A percentile compares a stretch with the other conserved stretches of the same genome.
phyloP scores from a whole-genome alignment of 441 rosid species.

The Theobroma grandiflorum region DNA sequence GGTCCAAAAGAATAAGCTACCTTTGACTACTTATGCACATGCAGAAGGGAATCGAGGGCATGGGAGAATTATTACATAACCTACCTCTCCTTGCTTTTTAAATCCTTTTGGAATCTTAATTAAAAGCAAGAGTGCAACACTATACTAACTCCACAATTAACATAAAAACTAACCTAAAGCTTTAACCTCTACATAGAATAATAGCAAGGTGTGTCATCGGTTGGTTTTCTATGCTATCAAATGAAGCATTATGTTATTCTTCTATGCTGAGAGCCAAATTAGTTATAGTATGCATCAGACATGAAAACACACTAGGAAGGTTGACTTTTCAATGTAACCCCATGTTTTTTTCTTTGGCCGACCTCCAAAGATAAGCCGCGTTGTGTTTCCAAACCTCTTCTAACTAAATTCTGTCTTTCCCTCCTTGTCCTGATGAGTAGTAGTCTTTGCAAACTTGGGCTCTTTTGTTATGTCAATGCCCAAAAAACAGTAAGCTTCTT shows the following conservation, averaged over 20 bases:
- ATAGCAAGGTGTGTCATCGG: not conserved
- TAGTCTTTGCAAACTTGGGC: not conserved
- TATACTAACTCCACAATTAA: slow-evolving; percentile 6
- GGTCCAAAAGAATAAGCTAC: not conserved
- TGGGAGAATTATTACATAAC: not conserved
- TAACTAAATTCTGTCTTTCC: too few species aligned
- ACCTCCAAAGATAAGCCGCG: not conserved
- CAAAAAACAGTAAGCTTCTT: not conserved
- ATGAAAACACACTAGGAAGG: not conserved
- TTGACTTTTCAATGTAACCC: not conserved
- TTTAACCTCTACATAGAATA: not conserved
- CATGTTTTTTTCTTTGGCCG: not conserved
- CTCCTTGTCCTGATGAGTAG: too few species aligned
- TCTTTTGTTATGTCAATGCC: not conserved
- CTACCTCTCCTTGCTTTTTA: not conserved
- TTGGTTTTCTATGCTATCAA: too few species aligned
- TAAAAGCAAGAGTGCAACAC: not conserved
- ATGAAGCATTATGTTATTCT: too few species aligned
- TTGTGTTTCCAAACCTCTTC: too few species aligned
- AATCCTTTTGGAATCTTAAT: not conserved
- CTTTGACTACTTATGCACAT: slow-evolving; percentile 6
- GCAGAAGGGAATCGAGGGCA: not conserved
- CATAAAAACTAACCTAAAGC: not conserved
- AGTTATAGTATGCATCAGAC: too few species aligned
- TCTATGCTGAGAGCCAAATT: too few species aligned